Evolutionary conservation across 192 early-diverging fungal species (phyloP), one percentile per base, ranked within the genome.

Genomic region (Linnemannia zychae): DNA sequence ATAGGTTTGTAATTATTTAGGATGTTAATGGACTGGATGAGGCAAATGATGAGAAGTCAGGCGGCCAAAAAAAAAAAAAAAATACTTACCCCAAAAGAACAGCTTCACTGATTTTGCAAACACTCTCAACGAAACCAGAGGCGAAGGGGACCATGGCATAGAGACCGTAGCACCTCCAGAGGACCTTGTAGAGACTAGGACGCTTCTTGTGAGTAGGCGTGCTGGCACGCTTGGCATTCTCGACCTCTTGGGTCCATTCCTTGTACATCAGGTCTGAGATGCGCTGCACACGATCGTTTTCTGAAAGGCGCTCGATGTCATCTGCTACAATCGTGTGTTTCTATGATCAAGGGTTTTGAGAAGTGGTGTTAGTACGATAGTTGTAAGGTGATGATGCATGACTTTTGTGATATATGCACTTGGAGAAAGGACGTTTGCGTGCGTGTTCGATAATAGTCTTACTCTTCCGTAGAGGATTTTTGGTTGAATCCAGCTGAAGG

Each of bases 401-500:
- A 66, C 3, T 12, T 22, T 7, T 5, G 5, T 18, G 63, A 66
- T 66, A n/a, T n/a, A n/a, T n/a, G n/a, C n/a, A n/a, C n/a, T n/a
- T n/a, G n/a, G n/a, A n/a, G n/a, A n/a, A n/a, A n/a, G n/a, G n/a
- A n/a, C n/a, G n/a, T n/a, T n/a, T 18, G 46, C 0, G 28, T 20
- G 37, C 3, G 12, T 22, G 47, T 9, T 9, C 12, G 40, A n/a
- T 11, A 67, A 34, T 31, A 33, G 33, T 7, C 77, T 72, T 79
- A 85, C 83, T 75, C 77, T 76, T 79, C 83, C 83, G 44, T 71
- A 72, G 65, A 85, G 79, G 38, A 85, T 70, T 65, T 79, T 46
- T 33, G 77, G 77, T 33, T 85, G 83, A 33, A 85, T 85, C 83
- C 83, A 85, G 74, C 60, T 79, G 78, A 85, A 85, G 50, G 83